Percentiles rank a stretch among this genome's conserved stretches.
Evolutionary conservation across 1,284 basidiomycete species (phyloP).

Genomic region (Vanrija sp.): DNA sequence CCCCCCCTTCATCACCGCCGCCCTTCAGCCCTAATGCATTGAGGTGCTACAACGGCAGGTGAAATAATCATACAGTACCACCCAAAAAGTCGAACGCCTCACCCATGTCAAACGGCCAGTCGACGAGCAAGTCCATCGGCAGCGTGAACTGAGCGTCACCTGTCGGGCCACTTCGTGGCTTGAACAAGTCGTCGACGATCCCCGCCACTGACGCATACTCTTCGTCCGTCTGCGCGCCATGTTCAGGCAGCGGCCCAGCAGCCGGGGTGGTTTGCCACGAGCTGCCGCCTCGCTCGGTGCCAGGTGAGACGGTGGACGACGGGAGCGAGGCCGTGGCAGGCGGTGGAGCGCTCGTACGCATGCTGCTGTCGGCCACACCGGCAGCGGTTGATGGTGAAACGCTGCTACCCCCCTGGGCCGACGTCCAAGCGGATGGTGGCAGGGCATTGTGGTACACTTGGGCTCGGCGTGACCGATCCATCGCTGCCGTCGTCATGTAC

Average conservation of each 20-base stretch:
- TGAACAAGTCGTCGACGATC: background rate
- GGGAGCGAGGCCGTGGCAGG: no score
- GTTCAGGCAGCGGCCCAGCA: background rate
- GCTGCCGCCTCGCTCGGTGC: background rate
- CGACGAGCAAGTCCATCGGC: conserved; percentile 27
- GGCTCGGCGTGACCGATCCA: conserved; percentile 13
- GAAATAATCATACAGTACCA: no score
- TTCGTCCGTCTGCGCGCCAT: background rate
- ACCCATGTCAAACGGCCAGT: conserved; percentile 37
- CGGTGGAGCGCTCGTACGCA: background rate
- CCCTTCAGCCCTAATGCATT: background rate
- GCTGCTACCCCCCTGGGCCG: background rate
- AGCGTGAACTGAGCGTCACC: conserved; percentile 19
- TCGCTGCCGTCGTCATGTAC: conserved; percentile 41
- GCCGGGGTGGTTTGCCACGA: background rate
- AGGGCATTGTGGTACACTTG: conserved; percentile 17
- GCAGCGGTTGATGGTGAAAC: background rate
- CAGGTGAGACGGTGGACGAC: no score
- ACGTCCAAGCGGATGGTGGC: conserved; percentile 10
- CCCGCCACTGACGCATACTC: background rate
- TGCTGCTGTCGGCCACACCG: background rate
- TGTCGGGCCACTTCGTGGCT: background rate
- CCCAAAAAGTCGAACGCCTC: conserved; percentile 38
- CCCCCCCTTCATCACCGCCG: no score
- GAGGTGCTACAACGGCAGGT: background rate